Evolutionary conservation across 768 basidiomycete genomes (phyloP).

Genomic region (Tricholoma terreum): DNA sequence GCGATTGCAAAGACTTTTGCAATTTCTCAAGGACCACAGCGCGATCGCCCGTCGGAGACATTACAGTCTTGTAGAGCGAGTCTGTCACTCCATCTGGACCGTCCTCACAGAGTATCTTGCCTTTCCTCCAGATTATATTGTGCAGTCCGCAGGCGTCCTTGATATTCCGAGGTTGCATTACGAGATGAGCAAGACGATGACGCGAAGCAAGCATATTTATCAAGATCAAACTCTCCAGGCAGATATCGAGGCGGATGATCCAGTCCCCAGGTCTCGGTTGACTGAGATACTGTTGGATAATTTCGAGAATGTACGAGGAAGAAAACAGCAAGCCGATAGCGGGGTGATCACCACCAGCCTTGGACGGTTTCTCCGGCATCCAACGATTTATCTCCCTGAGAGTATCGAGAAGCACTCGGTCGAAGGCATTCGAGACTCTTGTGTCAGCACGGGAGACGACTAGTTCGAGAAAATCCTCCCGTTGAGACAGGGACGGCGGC

Average conservation of each 20-base stretch:
- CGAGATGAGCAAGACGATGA: constrained; percentile 13
- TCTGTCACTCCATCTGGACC: not conserved
- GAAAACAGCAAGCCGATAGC: constrained; percentile 21
- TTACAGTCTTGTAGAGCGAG: not conserved
- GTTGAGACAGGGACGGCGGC: constrained; percentile 4
- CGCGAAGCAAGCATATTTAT: constrained; percentile 25
- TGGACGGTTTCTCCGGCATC: not conserved
- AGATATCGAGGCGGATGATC: constrained; percentile 33
- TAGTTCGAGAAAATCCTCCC: constrained; percentile 21
- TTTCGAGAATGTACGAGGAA: constrained; percentile 29
- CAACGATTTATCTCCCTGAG: constrained; percentile 6
- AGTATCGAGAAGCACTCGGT: constrained; percentile 6
- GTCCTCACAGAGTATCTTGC: not conserved
- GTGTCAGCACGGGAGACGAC: constrained; percentile 14
- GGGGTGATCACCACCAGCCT: constrained; percentile 11
- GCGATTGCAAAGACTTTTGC: not conserved
- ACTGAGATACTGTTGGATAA: constrained; percentile 29
- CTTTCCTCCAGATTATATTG: not conserved
- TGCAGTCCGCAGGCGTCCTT: constrained; percentile 19
- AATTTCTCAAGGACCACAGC: not conserved
- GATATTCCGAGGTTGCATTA: constrained; percentile 19
- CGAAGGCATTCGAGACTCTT: not conserved
- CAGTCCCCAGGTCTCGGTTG: constrained; percentile 33
- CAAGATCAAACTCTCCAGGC: constrained; percentile 27
- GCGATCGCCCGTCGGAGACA: not conserved